A percentile compares a stretch with the other conserved stretches of the same genome.
These are phyloP conservation scores for Dichotomopilus funicola DNA, from an alignment of 2,329 filamentous ascomycete genomes.

Conservation along the genomic window DNA sequence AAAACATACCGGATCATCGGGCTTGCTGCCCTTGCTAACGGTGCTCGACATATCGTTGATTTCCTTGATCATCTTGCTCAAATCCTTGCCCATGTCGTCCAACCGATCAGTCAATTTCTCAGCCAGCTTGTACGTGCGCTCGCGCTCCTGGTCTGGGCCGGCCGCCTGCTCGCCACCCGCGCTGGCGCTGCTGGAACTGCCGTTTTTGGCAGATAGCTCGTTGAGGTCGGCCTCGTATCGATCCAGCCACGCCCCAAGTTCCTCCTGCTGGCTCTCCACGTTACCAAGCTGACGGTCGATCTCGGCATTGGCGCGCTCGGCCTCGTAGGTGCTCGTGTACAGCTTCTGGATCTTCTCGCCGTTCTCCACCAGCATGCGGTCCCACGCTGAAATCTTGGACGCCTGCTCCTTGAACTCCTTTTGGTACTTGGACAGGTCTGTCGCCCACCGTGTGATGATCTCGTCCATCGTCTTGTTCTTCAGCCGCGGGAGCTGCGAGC, in stretches of 20 bases:
- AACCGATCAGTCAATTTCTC: slow-evolving; percentile 87
- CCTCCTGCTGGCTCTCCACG: slow-evolving; percentile 89
- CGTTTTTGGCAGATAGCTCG: slow-evolving; percentile 73
- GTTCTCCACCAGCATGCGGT: slow-evolving; percentile 86
- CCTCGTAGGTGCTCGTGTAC: slow-evolving; percentile 86
- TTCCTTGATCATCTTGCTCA: slow-evolving; percentile 95
- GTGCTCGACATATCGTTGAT: slow-evolving; percentile 90
- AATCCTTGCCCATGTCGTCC: slow-evolving; percentile 87
- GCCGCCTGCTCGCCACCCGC: slow-evolving; percentile 59
- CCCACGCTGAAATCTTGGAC: slow-evolving; percentile 80
- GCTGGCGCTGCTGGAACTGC: slow-evolving; percentile 46
- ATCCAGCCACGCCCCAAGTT: slow-evolving; percentile 81
- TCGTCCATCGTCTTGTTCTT: slow-evolving; percentile 99
- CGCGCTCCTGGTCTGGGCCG: slow-evolving; percentile 90
- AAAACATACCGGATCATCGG: slow-evolving; percentile 72
- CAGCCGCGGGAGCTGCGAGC: slow-evolving; percentile 78
- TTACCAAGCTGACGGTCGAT: slow-evolving; percentile 85
- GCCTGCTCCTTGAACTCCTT: slow-evolving; percentile 94
- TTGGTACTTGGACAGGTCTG: slow-evolving; percentile 90
- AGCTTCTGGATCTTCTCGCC: slow-evolving; percentile 91
- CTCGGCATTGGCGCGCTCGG: slow-evolving; percentile 85
- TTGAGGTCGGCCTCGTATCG: slow-evolving; percentile 90
- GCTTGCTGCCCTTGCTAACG: slow-evolving; percentile 81
- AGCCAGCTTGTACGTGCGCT: slow-evolving; percentile 91
- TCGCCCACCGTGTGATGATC: slow-evolving; percentile 94